phyloP scores from a whole-genome alignment of 768 basidiomycete species.

The Kwoniella newhampshirensis region DNA sequence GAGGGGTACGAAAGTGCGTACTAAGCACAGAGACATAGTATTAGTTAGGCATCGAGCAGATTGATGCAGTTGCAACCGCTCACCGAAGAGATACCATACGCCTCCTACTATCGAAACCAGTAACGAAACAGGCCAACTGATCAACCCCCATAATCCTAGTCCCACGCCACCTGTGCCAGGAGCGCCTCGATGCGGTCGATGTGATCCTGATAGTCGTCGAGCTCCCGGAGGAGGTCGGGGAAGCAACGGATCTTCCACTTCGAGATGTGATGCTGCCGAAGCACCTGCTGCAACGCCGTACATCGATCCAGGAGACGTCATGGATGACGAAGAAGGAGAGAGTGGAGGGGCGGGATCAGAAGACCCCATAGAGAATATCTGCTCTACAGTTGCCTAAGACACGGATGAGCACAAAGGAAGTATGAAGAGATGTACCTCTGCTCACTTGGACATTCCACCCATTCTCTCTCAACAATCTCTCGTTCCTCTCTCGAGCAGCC shows the following conservation, averaged over 20 bases:
- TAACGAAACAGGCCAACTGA: constrained; percentile 38
- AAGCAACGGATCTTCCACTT: constrained; percentile 17
- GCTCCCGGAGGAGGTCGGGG: constrained; percentile 9
- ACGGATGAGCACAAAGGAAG: neutral
- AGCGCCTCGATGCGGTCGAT: neutral
- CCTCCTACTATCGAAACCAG: constrained; percentile 35
- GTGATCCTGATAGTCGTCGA: constrained; percentile 22
- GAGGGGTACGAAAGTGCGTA: constrained; percentile 45
- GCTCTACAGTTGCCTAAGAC: constrained; percentile 39
- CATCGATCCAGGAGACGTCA: neutral
- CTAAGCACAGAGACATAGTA: constrained; percentile 17
- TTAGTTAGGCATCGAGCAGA: neutral
- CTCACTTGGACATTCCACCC: constrained; percentile 52
- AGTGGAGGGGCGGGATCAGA: neutral
- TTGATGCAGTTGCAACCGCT: constrained; percentile 10
- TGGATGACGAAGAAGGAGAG: neutral
- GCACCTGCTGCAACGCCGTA: neutral
- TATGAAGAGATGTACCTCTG: neutral
- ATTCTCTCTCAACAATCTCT: constrained; percentile 43
- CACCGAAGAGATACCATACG: constrained; percentile 48
- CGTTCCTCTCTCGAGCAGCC: constrained; percentile 39
- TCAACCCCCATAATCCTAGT: constrained; percentile 27
- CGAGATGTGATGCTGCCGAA: constrained; percentile 7
- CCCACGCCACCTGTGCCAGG: constrained; percentile 23
- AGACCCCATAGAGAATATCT: constrained; percentile 37